Evolutionary conservation across 163 green algal genomes (phyloP).

Genomic region (Coccomyxa subellipsoidea): DNA sequence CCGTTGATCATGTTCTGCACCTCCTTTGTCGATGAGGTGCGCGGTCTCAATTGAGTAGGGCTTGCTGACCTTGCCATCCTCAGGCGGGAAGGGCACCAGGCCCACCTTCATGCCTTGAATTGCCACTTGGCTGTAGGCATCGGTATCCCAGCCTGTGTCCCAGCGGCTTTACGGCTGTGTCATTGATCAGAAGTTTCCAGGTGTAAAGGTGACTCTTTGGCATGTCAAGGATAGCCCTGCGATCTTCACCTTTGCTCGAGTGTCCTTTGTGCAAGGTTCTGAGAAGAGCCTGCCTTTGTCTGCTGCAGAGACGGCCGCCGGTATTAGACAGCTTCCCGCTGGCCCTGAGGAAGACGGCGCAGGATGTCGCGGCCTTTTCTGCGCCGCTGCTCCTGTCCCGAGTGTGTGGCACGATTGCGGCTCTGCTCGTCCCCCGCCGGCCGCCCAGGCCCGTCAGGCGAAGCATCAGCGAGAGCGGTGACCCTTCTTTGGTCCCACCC

Average conservation of each 20-base stretch:
- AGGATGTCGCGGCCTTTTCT: background rate
- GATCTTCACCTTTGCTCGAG: too few relatives aligned
- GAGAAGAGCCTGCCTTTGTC: too few relatives aligned
- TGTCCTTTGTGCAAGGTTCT: too few relatives aligned
- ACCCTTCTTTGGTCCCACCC: background rate
- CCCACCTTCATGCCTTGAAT: slow-evolving; percentile 97
- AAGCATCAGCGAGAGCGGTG: slow-evolving; percentile 14
- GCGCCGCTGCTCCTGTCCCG: background rate
- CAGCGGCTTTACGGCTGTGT: too few relatives aligned
- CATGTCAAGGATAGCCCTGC: too few relatives aligned
- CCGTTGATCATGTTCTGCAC: slow-evolving; percentile 78
- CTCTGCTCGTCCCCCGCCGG: background rate
- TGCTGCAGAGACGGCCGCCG: background rate
- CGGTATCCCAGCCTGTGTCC: too few relatives aligned
- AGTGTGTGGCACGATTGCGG: background rate
- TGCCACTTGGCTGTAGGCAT: slow-evolving; percentile 85
- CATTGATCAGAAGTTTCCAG: too few relatives aligned
- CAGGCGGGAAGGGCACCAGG: slow-evolving; percentile 90
- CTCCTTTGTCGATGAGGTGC: slow-evolving; percentile 93
- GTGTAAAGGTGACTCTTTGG: too few relatives aligned
- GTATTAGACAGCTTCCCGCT: background rate
- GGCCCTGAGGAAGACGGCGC: background rate
- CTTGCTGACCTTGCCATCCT: slow-evolving; percentile 87
- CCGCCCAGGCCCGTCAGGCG: background rate
- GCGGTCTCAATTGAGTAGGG: slow-evolving; percentile 95